phyloP scores from a whole-genome alignment of 345 rosid genomes.

The Theobroma cacao region DNA sequence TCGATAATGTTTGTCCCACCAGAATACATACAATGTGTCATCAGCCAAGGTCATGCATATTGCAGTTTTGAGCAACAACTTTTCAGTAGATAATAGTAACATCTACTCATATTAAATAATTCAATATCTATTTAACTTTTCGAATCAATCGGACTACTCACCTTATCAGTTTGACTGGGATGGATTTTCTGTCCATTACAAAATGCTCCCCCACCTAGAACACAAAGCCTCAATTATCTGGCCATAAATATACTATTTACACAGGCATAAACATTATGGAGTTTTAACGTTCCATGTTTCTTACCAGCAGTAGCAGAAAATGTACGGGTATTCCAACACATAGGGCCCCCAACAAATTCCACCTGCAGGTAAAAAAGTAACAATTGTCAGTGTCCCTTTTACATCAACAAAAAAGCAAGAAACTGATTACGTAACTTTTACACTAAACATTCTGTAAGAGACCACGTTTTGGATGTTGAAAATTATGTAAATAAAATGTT shows the following conservation, averaged over 20 bases:
- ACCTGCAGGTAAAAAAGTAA: slow-evolving; percentile 43
- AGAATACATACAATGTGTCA: slow-evolving; percentile 1
- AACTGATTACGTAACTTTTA: not conserved
- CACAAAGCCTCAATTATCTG: slow-evolving; percentile 20
- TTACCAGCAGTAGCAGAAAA: slow-evolving; percentile 90
- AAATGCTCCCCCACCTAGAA: slow-evolving; percentile 89
- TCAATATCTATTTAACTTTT: not conserved
- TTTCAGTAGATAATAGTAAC: not conserved
- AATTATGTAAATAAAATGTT: slow-evolving; percentile 12
- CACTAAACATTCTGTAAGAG: not conserved
- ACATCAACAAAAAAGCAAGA: not conserved
- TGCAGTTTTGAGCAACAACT: not conserved
- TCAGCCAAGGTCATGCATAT: not conserved
- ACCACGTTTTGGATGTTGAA: not conserved
- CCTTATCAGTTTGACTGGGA: slow-evolving; percentile 70
- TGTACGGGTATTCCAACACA: slow-evolving; percentile 91
- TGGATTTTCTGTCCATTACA: slow-evolving; percentile 84
- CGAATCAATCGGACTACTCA: slow-evolving; percentile 24
- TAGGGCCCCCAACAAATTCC: slow-evolving; percentile 93
- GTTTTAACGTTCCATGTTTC: slow-evolving; percentile 1
- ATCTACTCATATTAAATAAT: not conserved
- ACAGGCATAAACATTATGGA: slow-evolving; percentile 4
- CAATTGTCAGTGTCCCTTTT: slow-evolving; percentile 9
- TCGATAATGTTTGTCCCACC: not conserved
- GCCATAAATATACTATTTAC: slow-evolving; percentile 4